These are phyloP conservation scores for Phytopythium boreale DNA, from an alignment of 352 stramenopile species.

Conservation along the genomic window DNA sequence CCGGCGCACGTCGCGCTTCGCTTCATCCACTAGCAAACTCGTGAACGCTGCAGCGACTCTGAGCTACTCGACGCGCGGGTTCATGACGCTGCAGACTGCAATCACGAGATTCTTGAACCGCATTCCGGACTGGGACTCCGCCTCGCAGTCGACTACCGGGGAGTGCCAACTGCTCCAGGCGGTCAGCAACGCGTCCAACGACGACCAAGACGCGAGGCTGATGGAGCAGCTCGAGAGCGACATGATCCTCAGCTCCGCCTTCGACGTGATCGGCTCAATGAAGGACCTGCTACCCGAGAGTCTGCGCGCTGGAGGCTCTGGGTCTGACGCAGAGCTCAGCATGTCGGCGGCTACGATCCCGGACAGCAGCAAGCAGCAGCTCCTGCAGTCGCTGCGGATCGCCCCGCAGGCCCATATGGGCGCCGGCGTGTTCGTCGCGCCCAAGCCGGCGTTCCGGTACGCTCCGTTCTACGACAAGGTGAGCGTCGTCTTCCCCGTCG, in stretches of 20 bases:
- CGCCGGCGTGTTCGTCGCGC: slow-evolving; percentile 38
- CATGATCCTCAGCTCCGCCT: slow-evolving; percentile 43
- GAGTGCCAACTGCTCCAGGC: slow-evolving; percentile 46
- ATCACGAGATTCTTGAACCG: slow-evolving; percentile 70
- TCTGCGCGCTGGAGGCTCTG: slow-evolving; percentile 7
- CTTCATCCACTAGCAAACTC: slow-evolving; percentile 23
- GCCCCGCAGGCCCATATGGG: slow-evolving; percentile 63
- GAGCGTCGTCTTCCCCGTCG: slow-evolving; percentile 73
- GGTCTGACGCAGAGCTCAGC: slow-evolving; percentile 13
- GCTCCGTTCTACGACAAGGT: slow-evolving; percentile 82
- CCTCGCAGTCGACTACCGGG: slow-evolving; percentile 20
- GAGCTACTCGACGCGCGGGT: slow-evolving; percentile 56
- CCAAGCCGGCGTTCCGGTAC: slow-evolving; percentile 50
- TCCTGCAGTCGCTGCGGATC: slow-evolving; percentile 50
- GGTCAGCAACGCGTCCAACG: slow-evolving; percentile 16
- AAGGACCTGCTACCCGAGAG: slow-evolving; percentile 6
- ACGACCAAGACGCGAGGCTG: slow-evolving; percentile 32
- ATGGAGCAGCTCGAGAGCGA: slow-evolving; percentile 48
- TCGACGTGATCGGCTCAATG: slow-evolving; percentile 24
- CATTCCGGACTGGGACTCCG: slow-evolving; percentile 46
- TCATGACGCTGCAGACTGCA: slow-evolving; percentile 71
- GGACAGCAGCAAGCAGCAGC: slow-evolving; percentile 20
- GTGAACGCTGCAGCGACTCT: slow-evolving; percentile 19
- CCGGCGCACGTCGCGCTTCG: slow-evolving; percentile 4
- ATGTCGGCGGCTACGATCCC: slow-evolving; percentile 33